A percentile compares a stretch with the other conserved stretches of the same genome.
These are phyloP conservation scores for Jackrogersella minutella DNA, from an alignment of 495 filamentous ascomycete species.

Conservation along the genomic window DNA sequence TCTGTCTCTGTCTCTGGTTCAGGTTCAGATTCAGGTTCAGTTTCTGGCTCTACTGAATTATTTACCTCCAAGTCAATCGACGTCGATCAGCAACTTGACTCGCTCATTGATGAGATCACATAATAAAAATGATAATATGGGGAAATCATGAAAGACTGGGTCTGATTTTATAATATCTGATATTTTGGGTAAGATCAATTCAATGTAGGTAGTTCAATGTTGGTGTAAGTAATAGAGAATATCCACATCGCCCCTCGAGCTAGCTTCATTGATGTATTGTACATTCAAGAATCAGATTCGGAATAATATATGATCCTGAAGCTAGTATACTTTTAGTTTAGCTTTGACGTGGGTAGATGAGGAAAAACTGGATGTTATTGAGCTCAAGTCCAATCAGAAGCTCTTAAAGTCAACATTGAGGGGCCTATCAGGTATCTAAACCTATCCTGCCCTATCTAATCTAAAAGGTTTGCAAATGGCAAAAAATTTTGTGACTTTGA, in stretches of 20 bases:
- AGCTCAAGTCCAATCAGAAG: constrained; percentile 15
- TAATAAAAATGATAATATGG: background rate
- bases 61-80: too few species aligned
- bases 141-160: background rate
- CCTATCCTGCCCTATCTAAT: constrained; percentile 15
- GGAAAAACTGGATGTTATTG: background rate
- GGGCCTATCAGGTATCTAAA: background rate
- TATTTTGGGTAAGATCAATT: too few species aligned
- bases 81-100: too few species aligned
- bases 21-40: too few species aligned
- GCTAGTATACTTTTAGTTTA: constrained; percentile 4
- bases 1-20: too few species aligned
- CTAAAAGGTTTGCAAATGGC: constrained; percentile 15
- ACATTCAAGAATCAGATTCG: background rate
- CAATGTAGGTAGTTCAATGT: too few species aligned
- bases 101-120: constrained; percentile 11
- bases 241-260: too few species aligned
- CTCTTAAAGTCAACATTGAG: background rate
- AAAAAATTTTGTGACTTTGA: constrained; percentile 34
- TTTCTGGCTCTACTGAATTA: too few species aligned
- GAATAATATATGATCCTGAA: constrained; percentile 9
- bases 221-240: too few species aligned
- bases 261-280: too few species aligned
- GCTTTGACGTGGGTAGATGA: constrained; percentile 1
- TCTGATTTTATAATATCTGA: too few species aligned